Base-by-base conservation (phyloP, 805 yeast species). In the Lachancea nothofagi region DNA sequence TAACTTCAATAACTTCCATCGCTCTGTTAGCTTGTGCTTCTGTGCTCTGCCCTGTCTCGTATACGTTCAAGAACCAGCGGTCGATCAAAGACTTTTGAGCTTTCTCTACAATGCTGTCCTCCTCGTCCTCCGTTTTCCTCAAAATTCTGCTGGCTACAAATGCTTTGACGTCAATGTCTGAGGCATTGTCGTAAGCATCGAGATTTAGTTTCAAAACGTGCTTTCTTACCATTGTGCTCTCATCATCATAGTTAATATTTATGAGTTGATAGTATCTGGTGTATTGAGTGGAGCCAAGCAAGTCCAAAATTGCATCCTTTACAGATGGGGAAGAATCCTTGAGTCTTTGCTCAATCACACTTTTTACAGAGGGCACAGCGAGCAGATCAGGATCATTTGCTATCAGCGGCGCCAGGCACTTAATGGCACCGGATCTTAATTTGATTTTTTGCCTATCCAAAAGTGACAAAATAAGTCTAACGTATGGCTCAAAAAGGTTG, bases 241-340 rank as follows among this genome's bases (percentile, higher is more conserved):
- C 72, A 50, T 86, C 93, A 40, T 60, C 64, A 24, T 65, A 66
- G 42, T 60, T 52, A 7, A 52, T 36, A 54, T 47, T 78, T 54
- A 83, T 60, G 13, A 73, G 62, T 7, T 55, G 61, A 51, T 75
- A 75, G 46, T 74, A 79, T 20, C 69, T 70, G 6, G 52, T n/a
- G 18, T 49, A 47, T 1, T 59, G 47, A 6, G 56, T 46, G 2
- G 68, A 67, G 15, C 74, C 64, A 2, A 61, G 50, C 28, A 87
- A 66, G 30, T 84, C 93, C 21, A 87, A 62, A 2, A 80, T 80
- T 0, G 94, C 85, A 50, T 82, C 88, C 42, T 87, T 70, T 0
- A 86, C 90, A 28, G 80, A 71, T 0, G 94, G 77, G 2, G 87
- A 83, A 0, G 71, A 53, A 45, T 83, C 90, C 4, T 54, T 59